phyloP scores from a whole-genome alignment of 352 stramenopile genomes.

The Globisporangium cederbergense region DNA sequence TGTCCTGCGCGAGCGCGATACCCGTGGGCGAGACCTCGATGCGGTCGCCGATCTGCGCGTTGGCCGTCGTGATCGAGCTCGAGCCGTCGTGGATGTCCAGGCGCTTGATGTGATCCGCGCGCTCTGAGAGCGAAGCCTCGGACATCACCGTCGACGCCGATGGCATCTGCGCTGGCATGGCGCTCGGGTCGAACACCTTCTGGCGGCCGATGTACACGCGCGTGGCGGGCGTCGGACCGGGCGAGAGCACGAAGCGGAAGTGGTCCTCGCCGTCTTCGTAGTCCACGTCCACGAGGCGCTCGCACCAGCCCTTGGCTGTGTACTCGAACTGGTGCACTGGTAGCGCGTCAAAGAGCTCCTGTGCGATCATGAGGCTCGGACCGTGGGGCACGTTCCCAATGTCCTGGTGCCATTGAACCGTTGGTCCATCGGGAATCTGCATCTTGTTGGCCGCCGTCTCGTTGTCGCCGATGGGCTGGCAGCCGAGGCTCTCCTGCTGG shows the following conservation, averaged over 20 bases:
- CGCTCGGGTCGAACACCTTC: slow-evolving; percentile 69
- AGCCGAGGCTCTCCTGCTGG: slow-evolving; percentile 85
- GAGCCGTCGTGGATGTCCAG: slow-evolving; percentile 50
- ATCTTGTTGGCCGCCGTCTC: slow-evolving; percentile 37
- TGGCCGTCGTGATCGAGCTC: slow-evolving; percentile 38
- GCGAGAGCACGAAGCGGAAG: slow-evolving; percentile 93
- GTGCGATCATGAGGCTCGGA: slow-evolving; percentile 85
- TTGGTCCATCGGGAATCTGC: slow-evolving; percentile 46
- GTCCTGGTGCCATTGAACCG: slow-evolving; percentile 86
- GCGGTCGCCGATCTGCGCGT: slow-evolving; percentile 76
- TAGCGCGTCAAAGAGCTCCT: slow-evolving; percentile 94
- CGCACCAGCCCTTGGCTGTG: slow-evolving; percentile 89
- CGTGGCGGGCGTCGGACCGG: slow-evolving; percentile 87
- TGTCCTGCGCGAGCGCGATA: slow-evolving; percentile 90
- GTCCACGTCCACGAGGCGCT: slow-evolving; percentile 92
- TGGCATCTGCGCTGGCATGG: slow-evolving; percentile 20
- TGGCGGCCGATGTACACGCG: slow-evolving; percentile 85
- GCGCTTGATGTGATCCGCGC: slow-evolving; percentile 29
- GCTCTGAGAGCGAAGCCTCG: slow-evolving; percentile 16
- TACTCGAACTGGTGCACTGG: slow-evolving; percentile 96
- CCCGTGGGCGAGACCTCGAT: slow-evolving; percentile 94
- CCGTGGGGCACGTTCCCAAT: slow-evolving; percentile 70
- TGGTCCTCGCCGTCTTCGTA: slow-evolving; percentile 78
- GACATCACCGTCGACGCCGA: slow-evolving; percentile 13
- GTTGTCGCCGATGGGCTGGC: slow-evolving; percentile 33